Evolutionary conservation across 2,329 filamentous ascomycete genomes (phyloP).

Genomic region (Ophiostoma triangulosporum): DNA sequence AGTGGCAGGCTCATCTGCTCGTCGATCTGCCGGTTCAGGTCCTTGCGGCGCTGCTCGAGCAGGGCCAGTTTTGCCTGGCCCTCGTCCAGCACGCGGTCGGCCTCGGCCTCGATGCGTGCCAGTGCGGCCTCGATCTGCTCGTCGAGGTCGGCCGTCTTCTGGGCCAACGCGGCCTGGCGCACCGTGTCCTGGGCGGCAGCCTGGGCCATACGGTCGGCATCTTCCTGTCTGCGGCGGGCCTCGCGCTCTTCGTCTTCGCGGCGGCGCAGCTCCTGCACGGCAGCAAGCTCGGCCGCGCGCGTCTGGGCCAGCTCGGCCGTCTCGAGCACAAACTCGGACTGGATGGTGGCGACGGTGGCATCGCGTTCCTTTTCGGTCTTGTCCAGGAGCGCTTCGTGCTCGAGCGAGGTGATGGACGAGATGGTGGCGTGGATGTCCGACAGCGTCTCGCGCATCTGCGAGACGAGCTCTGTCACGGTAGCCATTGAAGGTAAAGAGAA

Average conservation of each 20-base stretch:
- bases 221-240: constrained; percentile 23
- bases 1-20: constrained; percentile 25
- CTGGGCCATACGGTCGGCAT: constrained; percentile 21
- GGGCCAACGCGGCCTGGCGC: constrained; percentile 18
- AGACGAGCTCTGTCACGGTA: constrained; percentile 26
- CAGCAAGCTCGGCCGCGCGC: constrained; percentile 20
- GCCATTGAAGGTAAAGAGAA: no score
- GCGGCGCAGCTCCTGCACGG: constrained; percentile 24
- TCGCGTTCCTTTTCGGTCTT: constrained; percentile 27
- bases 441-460: constrained; percentile 30
- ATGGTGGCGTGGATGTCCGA: constrained; percentile 26
- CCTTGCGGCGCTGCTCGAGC: constrained; percentile 26
- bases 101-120: constrained; percentile 2
- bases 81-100: constrained; percentile 12
- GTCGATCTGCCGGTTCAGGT: constrained; percentile 30
- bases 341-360: constrained; percentile 20
- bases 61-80: constrained; percentile 21
- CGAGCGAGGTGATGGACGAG: constrained; percentile 20
- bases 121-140: constrained; percentile 19
- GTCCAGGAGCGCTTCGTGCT: constrained; percentile 25
- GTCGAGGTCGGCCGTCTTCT: constrained; percentile 23
- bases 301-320: constrained; percentile 18
- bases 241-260: constrained; percentile 29
- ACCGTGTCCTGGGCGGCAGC: constrained; percentile 21
- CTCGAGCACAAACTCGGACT: constrained; percentile 13